A percentile compares a stretch with the other conserved stretches of the same genome.
Evolutionary conservation across 208 protist genomes (phyloP).

Genomic region (Crithidia expoeki): DNA sequence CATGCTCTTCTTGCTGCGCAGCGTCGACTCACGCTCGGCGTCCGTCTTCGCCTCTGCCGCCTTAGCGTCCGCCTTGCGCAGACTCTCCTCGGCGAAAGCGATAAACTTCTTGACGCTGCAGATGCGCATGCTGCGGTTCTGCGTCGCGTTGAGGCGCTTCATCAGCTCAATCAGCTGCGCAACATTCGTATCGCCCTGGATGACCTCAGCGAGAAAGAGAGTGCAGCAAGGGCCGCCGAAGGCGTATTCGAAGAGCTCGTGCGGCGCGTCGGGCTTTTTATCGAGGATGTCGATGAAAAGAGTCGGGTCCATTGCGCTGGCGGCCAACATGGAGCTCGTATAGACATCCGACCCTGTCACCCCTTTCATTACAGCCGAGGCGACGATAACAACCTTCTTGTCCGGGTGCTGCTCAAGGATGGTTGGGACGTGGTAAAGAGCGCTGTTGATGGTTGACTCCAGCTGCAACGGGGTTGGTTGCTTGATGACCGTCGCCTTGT

Average conservation of each 20-base stretch:
- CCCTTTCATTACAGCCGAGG: slow-evolving; percentile 62
- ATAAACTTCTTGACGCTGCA: slow-evolving; percentile 68
- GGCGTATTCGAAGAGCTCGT: slow-evolving; percentile 68
- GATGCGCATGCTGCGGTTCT: slow-evolving; percentile 55
- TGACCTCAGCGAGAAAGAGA: slow-evolving; percentile 50
- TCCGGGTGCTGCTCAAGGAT: slow-evolving; percentile 36
- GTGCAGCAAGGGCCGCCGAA: slow-evolving; percentile 69
- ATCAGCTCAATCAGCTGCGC: slow-evolving; percentile 37
- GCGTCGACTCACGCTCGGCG: slow-evolving; percentile 36
- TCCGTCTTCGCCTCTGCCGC: slow-evolving; percentile 40
- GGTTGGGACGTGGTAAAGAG: slow-evolving; percentile 44
- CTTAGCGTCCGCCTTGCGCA: slow-evolving; percentile 42
- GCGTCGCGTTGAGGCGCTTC: slow-evolving; percentile 36
- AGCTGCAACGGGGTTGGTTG: slow-evolving; percentile 50
- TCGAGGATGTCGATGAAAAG: slow-evolving; percentile 53
- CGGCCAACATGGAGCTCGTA: slow-evolving; percentile 55
- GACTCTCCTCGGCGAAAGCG: slow-evolving; percentile 54
- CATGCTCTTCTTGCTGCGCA: slow-evolving; percentile 56
- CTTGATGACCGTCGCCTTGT: slow-evolving; percentile 59
- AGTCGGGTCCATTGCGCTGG: slow-evolving; percentile 39
- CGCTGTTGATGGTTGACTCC: slow-evolving; percentile 55
- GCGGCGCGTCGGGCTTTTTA: slow-evolving; percentile 43
- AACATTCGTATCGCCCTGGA: slow-evolving; percentile 40
- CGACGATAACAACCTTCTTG: slow-evolving; percentile 49
- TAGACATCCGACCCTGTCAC: slow-evolving; percentile 54